Evolutionary conservation across 2,329 filamentous ascomycete genomes (phyloP).

Genomic region (Microdochium trichocladiopsis): DNA sequence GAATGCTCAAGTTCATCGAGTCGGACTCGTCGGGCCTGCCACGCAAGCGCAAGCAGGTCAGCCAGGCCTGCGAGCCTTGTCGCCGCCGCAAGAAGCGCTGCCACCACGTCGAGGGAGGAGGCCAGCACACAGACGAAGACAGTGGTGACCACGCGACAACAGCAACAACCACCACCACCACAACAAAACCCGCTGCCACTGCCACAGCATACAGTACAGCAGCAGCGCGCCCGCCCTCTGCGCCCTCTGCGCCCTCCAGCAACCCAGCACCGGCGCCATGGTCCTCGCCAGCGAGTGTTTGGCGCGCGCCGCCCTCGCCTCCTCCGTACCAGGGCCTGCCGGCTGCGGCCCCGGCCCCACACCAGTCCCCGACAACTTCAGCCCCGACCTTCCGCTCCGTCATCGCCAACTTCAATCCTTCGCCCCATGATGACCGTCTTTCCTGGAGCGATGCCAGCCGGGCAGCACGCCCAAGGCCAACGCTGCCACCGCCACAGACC

Average conservation of each 20-base stretch:
- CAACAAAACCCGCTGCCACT: no score
- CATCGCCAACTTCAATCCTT: neutral
- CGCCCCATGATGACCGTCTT: neutral
- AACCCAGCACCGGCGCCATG: no score
- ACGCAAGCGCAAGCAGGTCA: constrained; percentile 52
- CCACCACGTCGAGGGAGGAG: neutral
- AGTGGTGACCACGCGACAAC: no score
- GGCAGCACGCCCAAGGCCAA: neutral
- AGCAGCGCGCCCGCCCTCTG: no score
- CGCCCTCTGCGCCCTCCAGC: no score
- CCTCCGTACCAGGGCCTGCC: no score
- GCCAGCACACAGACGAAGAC: neutral
- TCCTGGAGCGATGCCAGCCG: neutral
- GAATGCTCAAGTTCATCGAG: constrained; percentile 51
- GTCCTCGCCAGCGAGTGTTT: no score
- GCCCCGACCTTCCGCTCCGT: no score
- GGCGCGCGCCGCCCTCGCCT: no score
- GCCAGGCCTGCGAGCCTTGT: constrained; percentile 48
- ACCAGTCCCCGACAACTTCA: no score
- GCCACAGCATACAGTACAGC: no score
- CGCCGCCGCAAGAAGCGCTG: constrained; percentile 38
- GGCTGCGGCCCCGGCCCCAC: neutral
- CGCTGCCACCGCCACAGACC: neutral
- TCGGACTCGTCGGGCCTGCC: constrained; percentile 47
- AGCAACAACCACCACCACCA: no score